These are phyloP conservation scores for Trichoderma sp. DNA, from an alignment of 2,329 filamentous ascomycete genomes.

Conservation along the genomic window DNA sequence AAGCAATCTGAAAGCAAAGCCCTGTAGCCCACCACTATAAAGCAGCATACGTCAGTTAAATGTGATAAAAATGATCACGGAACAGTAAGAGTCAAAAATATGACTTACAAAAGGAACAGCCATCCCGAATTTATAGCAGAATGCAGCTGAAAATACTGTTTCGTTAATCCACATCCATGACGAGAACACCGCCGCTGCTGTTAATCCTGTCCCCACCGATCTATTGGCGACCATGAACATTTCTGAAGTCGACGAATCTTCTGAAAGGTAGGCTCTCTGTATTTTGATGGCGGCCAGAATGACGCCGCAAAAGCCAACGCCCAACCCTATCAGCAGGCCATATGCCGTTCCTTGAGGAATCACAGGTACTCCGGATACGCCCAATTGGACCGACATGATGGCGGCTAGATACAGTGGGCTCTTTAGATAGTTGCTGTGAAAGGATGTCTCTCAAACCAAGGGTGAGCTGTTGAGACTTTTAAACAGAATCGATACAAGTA, in stretches of 20 bases:
- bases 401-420: not conserved
- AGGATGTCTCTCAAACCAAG: not conserved
- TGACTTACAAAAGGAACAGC: conserved; percentile 25
- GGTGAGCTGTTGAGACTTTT: not conserved
- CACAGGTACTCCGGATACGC: conserved; percentile 18
- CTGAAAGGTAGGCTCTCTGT: conserved; percentile 16
- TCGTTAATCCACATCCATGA: conserved; percentile 28
- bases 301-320: conserved; percentile 22
- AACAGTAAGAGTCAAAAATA: too few species aligned
- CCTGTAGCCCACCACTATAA: conserved; percentile 26
- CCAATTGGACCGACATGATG: conserved; percentile 24
- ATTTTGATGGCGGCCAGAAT: conserved; percentile 20
- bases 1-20: conserved; percentile 23
- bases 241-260: conserved; percentile 24
- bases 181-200: conserved; percentile 23
- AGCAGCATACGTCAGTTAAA: not conserved
- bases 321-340: conserved; percentile 24
- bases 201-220: conserved; percentile 19
- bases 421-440: not conserved
- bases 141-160: conserved; percentile 22
- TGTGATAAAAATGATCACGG: not conserved
- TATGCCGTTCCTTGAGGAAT: conserved; percentile 24
- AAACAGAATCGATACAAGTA: not conserved
- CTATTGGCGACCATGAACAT: conserved; percentile 28
- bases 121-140: conserved; percentile 24